These are phyloP conservation scores for Mrakiaceae sp. DNA, from an alignment of 1,284 basidiomycete species.

Conservation along the genomic window DNA sequence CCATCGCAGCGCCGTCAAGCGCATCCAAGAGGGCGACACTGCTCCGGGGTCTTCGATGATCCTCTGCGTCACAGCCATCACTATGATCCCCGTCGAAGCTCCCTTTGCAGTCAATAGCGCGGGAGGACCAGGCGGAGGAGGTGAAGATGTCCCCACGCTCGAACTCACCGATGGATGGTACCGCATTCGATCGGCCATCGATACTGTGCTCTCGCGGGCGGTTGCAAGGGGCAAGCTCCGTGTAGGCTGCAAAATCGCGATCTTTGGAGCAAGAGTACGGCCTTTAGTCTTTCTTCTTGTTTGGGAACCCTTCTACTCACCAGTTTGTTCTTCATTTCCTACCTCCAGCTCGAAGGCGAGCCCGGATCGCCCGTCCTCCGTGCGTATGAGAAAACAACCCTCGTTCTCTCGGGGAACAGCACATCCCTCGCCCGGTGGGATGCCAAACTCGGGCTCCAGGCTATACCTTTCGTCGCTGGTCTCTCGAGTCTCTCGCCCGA, in stretches of 20 bases:
- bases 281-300: neutral
- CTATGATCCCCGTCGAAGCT: slow-evolving; percentile 36
- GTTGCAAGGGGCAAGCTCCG: slow-evolving; percentile 52
- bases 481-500: slow-evolving; percentile 68
- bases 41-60: slow-evolving; percentile 57
- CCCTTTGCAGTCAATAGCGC: slow-evolving; percentile 11
- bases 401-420: slow-evolving; percentile 70
- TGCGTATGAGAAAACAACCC: slow-evolving; percentile 53
- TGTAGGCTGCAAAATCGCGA: slow-evolving; percentile 70
- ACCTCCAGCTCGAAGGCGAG: slow-evolving; percentile 45
- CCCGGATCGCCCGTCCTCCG: slow-evolving; percentile 65
- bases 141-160: slow-evolving; percentile 31
- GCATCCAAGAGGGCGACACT: slow-evolving; percentile 52
- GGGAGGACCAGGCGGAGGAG: no score
- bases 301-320: neutral
- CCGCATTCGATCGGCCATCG: slow-evolving; percentile 60
- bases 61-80: slow-evolving; percentile 66
- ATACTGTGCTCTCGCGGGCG: slow-evolving; percentile 60
- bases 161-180: slow-evolving; percentile 98
- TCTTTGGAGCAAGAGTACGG: slow-evolving; percentile 66
- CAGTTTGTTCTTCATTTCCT: neutral
- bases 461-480: slow-evolving; percentile 50
- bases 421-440: slow-evolving; percentile 80
- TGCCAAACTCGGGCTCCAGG: slow-evolving; percentile 65
- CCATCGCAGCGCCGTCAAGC: slow-evolving; percentile 60